Base-by-base conservation (phyloP, 345 rosid species). In the Luvunga scandens region DNA sequence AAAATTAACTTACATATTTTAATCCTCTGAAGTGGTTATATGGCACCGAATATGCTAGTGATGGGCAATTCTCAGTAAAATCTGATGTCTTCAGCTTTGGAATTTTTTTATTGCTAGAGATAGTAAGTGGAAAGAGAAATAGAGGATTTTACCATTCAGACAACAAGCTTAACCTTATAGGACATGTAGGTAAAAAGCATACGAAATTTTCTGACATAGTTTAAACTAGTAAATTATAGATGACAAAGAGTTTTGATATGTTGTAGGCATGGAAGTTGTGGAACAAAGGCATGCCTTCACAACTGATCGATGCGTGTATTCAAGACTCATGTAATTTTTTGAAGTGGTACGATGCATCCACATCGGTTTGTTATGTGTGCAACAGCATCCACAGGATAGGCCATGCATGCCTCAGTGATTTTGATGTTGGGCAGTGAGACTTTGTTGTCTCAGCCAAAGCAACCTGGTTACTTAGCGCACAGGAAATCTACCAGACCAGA, bases 81-180 rank as follows among this genome's bases (percentile, higher is more conserved):
- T 87, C 89, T 0, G 87, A 87, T 77, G 86, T 84, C n/a, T 85
- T 87, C n/a, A 87, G 87, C 76, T 84, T 81, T 10, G 89, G 87
- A 10, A 64, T n/a, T n/a, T n/a, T 84, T 28, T 65, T 87, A 22
- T 13, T 87, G 70, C 69, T 84, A 38, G 89, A 87, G 73, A 84
- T 83, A 9, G 22, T 87, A 7, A 84, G 80, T 25, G 87, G 89
- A 18, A 76, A 65, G 72, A 82, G 71, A 66, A 87, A 59, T 53
- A 82, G 77, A 62, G 83, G 89, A 2, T 69, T 87, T 18, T 81
- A 76, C 34, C 83, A 81, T 50, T 77, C 75, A 13, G 75, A 77
- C 30, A 69, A 77, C n/a, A 71, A 45, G 65, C 69, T 45, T 13
- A 79, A 70, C 50, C 76, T 84, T 50, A 79, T 82, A 33, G 83